Evolutionary conservation across 495 filamentous ascomycete genomes (phyloP).

Genomic region (Lasiosphaeria miniovina): DNA sequence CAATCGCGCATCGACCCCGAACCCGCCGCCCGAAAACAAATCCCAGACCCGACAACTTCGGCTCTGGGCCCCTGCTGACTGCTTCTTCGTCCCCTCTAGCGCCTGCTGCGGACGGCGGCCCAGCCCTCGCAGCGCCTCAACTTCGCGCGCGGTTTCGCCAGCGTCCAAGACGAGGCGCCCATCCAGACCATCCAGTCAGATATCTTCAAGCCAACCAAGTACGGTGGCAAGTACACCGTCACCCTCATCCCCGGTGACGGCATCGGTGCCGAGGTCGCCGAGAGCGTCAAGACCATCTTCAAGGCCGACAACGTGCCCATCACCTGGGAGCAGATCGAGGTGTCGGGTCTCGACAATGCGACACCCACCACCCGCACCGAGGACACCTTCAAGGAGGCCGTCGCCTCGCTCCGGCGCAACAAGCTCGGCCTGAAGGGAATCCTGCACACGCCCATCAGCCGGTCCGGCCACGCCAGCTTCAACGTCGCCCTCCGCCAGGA

Average conservation of each 20-base stretch:
- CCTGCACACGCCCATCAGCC: conserved; percentile 92
- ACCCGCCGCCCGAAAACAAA: conserved; percentile 2
- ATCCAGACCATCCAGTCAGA: conserved; percentile 82
- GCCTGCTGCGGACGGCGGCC: conserved; percentile 55
- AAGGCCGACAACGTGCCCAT: conserved; percentile 99
- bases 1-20: conserved; percentile 1
- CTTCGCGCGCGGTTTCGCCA: conserved; percentile 59
- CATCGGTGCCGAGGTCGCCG: conserved; percentile 96
- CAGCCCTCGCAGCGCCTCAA: conserved; percentile 45
- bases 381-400: conserved; percentile 89
- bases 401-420: conserved; percentile 93
- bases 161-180: conserved; percentile 69
- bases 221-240: conserved; percentile 98
- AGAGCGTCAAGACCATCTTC: conserved; percentile 97
- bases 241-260: conserved; percentile 97
- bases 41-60: neutral
- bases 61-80: conserved; percentile 28
- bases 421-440: conserved; percentile 98
- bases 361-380: conserved; percentile 85
- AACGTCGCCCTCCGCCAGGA: conserved; percentile 98
- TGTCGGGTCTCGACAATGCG: conserved; percentile 75
- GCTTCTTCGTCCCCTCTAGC: conserved; percentile 33
- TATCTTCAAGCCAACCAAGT: conserved; percentile 98
- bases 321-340: conserved; percentile 98
- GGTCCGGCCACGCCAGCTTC: conserved; percentile 98